Base-by-base conservation (phyloP, 768 basidiomycete genomes). In the Hypholoma fasciculare region DNA sequence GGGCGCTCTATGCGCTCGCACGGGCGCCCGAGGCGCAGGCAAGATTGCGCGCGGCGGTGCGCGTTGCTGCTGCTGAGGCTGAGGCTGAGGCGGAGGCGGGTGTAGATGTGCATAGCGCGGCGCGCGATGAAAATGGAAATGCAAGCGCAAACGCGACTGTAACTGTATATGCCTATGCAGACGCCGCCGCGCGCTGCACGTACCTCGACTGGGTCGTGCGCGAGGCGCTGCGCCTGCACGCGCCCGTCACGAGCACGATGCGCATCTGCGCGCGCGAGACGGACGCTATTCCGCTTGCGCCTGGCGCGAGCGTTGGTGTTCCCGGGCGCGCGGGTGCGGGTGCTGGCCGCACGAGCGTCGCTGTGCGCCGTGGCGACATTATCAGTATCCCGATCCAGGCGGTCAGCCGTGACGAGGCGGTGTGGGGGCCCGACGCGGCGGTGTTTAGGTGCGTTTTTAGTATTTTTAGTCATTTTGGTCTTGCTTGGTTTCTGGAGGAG, bases 201-300 rank as follows among this genome's bases (percentile, higher is more conserved):
- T 90, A 88, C 64, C 83, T 92, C 20, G 90, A 90, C 61, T 75
- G 74, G 39, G 80, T 88, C 16, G 75, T 87, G 3, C 79, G 82
- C 9, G 88, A 89, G 68, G 82, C 79, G 0, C 67, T 89, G 58
- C 78, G 88, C 1, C 37, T 86, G 1, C 76, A 88, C 59, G 58
- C 84, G 0, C 84, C 85, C 0, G 78, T 88, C 4, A 70, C 79
- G 1, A 64, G 61, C 19, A 79, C 79, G 0, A 59, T 75, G 19
- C 73, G 84, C 14, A 67, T 76, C 2, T 82, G 84, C 3, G 71
- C 72, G 57, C 74, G 77, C 54, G 82, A 87, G 52, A 72, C 76
- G 52, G 84, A 86, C 50, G 65, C 80, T 2, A 58, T 87, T 9
- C 84, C 85, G 0, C 65, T 86, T 4, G 11, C 17, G 44, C 9